Evolutionary conservation across 164 flowering plant species (phyloP).

Genomic region (Warburgia ugandensis): DNA sequence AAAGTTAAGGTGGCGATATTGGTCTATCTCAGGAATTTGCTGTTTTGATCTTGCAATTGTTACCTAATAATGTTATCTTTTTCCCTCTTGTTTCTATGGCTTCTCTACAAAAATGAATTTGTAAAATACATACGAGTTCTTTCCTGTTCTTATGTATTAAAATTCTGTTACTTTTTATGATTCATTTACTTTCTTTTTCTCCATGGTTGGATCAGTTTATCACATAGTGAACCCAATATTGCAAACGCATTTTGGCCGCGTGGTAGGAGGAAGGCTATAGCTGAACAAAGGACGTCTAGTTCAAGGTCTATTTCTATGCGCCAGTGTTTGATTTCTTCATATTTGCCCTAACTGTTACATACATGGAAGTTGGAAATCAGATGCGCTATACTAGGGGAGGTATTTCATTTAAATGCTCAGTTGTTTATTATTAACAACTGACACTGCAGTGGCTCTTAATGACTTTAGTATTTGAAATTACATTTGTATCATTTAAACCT

Average conservation of each 20-base stretch:
- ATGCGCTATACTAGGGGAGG: neutral
- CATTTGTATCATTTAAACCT: too few relatives aligned
- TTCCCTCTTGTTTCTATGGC: neutral
- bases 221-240: slow-evolving; percentile 90
- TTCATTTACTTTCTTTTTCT: slow-evolving; percentile 6
- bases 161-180: neutral
- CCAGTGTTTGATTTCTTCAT: too few relatives aligned
- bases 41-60: neutral
- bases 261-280: slow-evolving; percentile 69
- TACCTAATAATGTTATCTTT: neutral
- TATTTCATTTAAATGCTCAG: too few relatives aligned
- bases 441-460: too few relatives aligned
- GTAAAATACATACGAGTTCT: neutral
- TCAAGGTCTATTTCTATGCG: slow-evolving; percentile 54
- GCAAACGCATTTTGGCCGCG: slow-evolving; percentile 79
- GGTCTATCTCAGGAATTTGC: neutral
- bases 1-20: slow-evolving; percentile 48
- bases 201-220: slow-evolving; percentile 47
- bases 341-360: too few relatives aligned
- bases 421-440: too few relatives aligned
- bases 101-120: neutral
- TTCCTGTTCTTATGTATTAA: neutral
- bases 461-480: too few relatives aligned
- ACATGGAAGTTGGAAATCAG: neutral
- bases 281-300: slow-evolving; percentile 90